Evolutionary conservation across 371 early-diverging fungal species (phyloP), one percentile per base, ranked within the genome.

Genomic region (Batrachochytrium dendrobatidis): DNA sequence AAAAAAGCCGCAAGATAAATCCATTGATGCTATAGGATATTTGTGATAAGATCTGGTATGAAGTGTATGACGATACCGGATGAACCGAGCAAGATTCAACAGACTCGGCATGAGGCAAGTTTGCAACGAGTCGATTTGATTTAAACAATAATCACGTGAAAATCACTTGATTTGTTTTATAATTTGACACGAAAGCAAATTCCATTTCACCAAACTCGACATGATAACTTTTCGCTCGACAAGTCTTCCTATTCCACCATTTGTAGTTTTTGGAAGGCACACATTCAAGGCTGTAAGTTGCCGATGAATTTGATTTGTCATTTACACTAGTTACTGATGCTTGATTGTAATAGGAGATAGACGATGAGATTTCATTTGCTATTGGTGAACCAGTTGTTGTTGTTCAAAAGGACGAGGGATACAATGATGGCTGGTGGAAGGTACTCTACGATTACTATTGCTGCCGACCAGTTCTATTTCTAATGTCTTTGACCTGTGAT

Each of bases 341-440:
- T 17, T 43, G 24, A 7, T 86, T 83, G 57, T 72, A 73, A 57
- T 84, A 85, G 44, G 87, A 86, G 63, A 84, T 86, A 53, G 83
- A 82, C 46, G 90, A 90, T 65, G 91, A 91, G 61, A 82, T 91
- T 43, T 66, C 79, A 29, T 85, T 91, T 61, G 60, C 67, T 35
- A 68, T 74, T 26, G 87, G 84, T 24, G 89, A 89, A 53, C 79
- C 85, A 25, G 79, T 91, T 17, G 61, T 82, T 24, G 88, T 91
- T 2, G 64, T 88, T 20, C 87, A 88, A 64, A 80, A 79, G 62
- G 91, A 91, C 66, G 89, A 88, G 34, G 72, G 81, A 44, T 89
- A 83, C 64, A 73, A 77, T 24, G 91, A 91, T 68, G 90, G 90
- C 30, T 91, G 91, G 91, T 91, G 88, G 88, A 80, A 83, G 83